These are phyloP conservation scores for Lathyrus tuberosus DNA, from an alignment of 306 rosid genomes.

Conservation along the genomic window DNA sequence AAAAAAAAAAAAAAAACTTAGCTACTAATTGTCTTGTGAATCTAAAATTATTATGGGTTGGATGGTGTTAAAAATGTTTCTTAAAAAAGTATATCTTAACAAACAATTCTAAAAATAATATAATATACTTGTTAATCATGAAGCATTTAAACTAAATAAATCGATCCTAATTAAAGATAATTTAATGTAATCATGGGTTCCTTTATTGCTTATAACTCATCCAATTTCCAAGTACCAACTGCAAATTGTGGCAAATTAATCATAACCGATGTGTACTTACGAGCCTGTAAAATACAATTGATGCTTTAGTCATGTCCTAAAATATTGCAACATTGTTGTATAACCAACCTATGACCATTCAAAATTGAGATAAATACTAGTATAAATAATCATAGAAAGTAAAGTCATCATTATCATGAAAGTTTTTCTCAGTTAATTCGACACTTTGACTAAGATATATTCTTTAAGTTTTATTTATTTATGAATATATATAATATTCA, in stretches of 20 bases:
- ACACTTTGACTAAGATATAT: too few relatives aligned
- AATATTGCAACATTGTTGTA: constrained; percentile 29
- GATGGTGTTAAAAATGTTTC: too few relatives aligned
- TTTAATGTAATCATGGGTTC: constrained; percentile 27
- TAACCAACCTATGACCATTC: constrained; percentile 1
- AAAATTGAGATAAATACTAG: constrained; percentile 4
- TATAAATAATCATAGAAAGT: constrained; percentile 21
- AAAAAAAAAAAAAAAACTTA: too few relatives aligned
- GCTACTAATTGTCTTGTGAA: too few relatives aligned
- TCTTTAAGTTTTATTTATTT: too few relatives aligned
- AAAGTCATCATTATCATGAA: constrained; percentile 32
- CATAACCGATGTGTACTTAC: constrained; percentile 33
- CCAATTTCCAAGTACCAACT: constrained; percentile 12
- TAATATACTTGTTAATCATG: too few relatives aligned
- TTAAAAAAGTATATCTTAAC: too few relatives aligned
- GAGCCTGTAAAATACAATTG: constrained; percentile 35
- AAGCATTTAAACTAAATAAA: too few relatives aligned
- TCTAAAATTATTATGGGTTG: too few relatives aligned
- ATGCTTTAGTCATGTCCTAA: constrained; percentile 30
- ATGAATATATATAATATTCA: too few relatives aligned
- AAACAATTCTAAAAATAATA: too few relatives aligned
- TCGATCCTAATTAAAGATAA: background rate
- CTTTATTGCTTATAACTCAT: constrained; percentile 2
- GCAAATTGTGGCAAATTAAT: constrained; percentile 41
- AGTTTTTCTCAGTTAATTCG: too few relatives aligned